Base-by-base conservation (phyloP, 2,329 filamentous ascomycete genomes). In the Emmonsiellopsis sp. region DNA sequence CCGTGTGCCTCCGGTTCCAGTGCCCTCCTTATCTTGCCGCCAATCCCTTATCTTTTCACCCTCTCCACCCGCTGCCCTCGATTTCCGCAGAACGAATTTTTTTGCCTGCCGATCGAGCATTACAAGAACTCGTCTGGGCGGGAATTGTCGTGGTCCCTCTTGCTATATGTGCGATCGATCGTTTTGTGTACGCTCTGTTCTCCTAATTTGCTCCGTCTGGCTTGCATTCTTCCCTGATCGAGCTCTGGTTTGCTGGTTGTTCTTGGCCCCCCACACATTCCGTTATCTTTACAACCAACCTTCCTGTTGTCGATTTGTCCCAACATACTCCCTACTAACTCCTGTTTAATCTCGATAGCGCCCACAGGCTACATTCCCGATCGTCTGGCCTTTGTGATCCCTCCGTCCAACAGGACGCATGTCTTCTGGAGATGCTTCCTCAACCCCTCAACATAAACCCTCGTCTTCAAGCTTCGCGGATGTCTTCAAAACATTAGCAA, bases 401-500 rank as follows among this genome's bases (percentile, higher is more conserved):
- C 7, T 34, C 50, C 51, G 37, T 52, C 43, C 53, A 51, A 42
- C 57, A 55, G 59, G 58, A 63, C 67, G 69, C 62, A 72, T 73
- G 70, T 68, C 67, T 70, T 64, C 70, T 63, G 70, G 71, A 60
- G 69, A 73, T 71, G 70, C 59, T 66, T 61, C 63, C 63, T 60
- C 63, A 55, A 59, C 63, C 51, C 63, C 67, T 32, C 63, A 67
- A 55, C 61, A 65, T 54, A 70, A 70, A 59, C 57, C 65, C 45
- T 64, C 69, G 52, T 64, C 70, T 52, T 68, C 68, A 32, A 70
- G 62, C 55, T 68, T 73, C 57, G 68, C 69, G 54, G 70, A 72
- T 66, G 71, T 73, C 38, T 71, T 72, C 58, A 71, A 71, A 58
- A 70, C 70, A 41, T 52, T 73, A 72, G 67, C 66, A 54, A 64